phyloP scores from a whole-genome alignment of 1,284 basidiomycete genomes.

The Trichosporon sp. region DNA sequence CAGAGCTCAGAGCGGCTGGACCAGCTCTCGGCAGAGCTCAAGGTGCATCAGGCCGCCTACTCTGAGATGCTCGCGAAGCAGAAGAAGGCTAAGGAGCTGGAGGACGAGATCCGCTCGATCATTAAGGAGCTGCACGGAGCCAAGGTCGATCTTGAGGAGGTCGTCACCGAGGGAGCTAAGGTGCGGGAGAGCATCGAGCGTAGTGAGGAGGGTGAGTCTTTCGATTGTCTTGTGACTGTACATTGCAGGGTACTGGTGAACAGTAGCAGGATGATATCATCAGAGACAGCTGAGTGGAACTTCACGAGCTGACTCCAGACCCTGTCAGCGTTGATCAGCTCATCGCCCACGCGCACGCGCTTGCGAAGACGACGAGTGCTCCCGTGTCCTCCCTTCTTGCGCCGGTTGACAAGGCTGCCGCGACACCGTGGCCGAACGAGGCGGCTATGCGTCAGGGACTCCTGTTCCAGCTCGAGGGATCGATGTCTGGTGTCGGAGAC shows the following conservation, averaged over 20 bases:
- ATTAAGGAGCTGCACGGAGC: constrained; percentile 39
- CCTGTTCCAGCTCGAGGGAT: constrained; percentile 50
- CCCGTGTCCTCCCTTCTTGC: constrained; percentile 42
- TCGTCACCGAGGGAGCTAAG: constrained; percentile 39
- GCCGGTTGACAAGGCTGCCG: constrained; percentile 39
- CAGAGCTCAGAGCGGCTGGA: constrained; percentile 36
- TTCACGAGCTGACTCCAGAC: constrained; percentile 31
- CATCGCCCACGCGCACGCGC: constrained; percentile 45
- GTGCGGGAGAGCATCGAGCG: constrained; percentile 39
- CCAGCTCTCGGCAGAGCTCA: constrained; percentile 33
- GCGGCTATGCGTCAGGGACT: constrained; percentile 49
- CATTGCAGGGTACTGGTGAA: too few species aligned
- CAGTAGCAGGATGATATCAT: too few species aligned
- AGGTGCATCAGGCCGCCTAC: constrained; percentile 44
- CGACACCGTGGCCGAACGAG: constrained; percentile 51
- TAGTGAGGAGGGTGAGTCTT: constrained; percentile 39
- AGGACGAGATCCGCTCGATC: constrained; percentile 36
- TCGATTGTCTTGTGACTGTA: too few species aligned
- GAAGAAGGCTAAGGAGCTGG: constrained; percentile 39
- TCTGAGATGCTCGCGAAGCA: constrained; percentile 35
- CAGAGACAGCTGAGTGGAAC: not conserved
- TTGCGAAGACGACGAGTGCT: constrained; percentile 46
- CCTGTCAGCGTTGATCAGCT: constrained; percentile 39
- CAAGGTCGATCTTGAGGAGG: constrained; percentile 40
- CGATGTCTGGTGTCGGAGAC: constrained; percentile 49